Conservation (phyloP, 1,284 basidiomycete genomes). For the Sphagnurus paluster region DNA sequence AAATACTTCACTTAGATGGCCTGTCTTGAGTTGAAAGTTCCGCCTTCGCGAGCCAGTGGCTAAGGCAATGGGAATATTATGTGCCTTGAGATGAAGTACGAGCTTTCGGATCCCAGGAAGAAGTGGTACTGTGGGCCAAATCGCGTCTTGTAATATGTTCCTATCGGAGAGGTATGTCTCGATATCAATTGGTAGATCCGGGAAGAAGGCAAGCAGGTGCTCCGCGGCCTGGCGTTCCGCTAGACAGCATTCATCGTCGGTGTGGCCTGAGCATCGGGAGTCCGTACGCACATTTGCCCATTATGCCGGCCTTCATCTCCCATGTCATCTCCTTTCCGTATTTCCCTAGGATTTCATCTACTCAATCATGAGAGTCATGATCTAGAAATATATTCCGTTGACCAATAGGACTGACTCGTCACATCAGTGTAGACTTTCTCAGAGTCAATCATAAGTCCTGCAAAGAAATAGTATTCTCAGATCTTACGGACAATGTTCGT, state of each 20-base stretch:
- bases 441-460: slow-evolving; percentile 64
- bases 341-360: slow-evolving; percentile 70
- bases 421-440: slow-evolving; percentile 74
- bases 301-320: slow-evolving; percentile 80
- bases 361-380: slow-evolving; percentile 5
- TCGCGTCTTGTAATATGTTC: slow-evolving; percentile 55
- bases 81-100: slow-evolving; percentile 61
- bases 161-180: slow-evolving; percentile 60
- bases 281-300: slow-evolving; percentile 71
- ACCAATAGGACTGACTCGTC: slow-evolving; percentile 53
- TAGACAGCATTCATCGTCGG: slow-evolving; percentile 26
- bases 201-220: slow-evolving; percentile 74
- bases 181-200: slow-evolving; percentile 60
- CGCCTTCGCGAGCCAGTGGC: slow-evolving; percentile 70
- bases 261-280: neutral
- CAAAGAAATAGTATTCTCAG: neutral
- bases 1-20: slow-evolving; percentile 57
- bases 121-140: slow-evolving; percentile 66
- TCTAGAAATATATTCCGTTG: neutral
- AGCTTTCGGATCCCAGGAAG: slow-evolving; percentile 70
- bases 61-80: slow-evolving; percentile 71
- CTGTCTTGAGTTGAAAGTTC: slow-evolving; percentile 67
- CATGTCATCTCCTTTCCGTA: slow-evolving; percentile 78
- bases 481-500: slow-evolving; percentile 14
- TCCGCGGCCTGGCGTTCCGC: slow-evolving; percentile 64